Conservation (phyloP, 2,329 filamentous ascomycete species). For the Tolypocladium nubicola region DNA sequence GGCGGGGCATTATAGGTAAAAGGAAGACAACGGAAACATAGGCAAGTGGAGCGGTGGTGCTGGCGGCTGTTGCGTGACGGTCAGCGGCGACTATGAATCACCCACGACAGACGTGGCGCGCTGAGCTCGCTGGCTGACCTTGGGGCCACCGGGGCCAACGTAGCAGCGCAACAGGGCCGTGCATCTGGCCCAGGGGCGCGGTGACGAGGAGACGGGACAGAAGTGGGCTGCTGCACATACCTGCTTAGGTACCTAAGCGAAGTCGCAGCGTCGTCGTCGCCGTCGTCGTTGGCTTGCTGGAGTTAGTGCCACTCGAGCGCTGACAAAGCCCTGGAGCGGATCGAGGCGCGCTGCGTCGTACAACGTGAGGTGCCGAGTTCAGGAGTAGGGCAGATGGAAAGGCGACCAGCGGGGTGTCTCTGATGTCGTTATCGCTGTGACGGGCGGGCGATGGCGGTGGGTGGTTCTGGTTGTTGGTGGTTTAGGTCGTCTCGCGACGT, state of each 20-base stretch:
- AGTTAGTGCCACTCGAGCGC: not conserved
- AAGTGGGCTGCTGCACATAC: not conserved
- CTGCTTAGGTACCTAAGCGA: slow-evolving; percentile 1
- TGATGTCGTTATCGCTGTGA: not conserved
- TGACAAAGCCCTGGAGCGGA: not conserved
- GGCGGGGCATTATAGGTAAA: not conserved
- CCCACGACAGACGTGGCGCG: not conserved
- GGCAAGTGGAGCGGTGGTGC: not conserved
- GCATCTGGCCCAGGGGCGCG: not conserved
- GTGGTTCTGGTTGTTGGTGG: not conserved
- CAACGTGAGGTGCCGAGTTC: not conserved
- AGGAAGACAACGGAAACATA: not conserved
- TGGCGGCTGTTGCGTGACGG: not conserved
- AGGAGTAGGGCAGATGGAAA: not conserved
- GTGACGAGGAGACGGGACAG: not conserved
- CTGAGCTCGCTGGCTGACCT: not conserved
- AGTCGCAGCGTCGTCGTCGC: not conserved
- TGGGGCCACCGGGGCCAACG: not conserved
- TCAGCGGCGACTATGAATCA: not conserved
- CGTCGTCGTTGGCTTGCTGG: not conserved
- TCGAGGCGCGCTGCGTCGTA: not conserved
- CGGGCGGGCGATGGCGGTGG: not conserved
- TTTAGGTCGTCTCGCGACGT: not conserved
- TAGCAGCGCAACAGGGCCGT: not conserved
- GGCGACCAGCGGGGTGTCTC: not conserved